Evolutionary conservation across 345 rosid species (phyloP).

Genomic region (Salix caprea): DNA sequence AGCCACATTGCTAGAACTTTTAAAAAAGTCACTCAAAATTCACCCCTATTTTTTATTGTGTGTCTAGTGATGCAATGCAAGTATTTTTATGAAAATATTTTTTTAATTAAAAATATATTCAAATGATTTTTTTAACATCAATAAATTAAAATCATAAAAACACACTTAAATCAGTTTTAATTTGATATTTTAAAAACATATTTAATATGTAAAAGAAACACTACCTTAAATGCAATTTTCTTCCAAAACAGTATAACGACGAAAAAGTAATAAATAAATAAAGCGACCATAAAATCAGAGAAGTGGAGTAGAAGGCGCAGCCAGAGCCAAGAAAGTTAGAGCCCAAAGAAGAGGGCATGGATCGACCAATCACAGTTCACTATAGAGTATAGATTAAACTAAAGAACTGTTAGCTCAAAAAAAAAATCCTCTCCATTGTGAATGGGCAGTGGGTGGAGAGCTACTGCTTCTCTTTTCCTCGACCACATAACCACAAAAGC

Average conservation of each 20-base stretch:
- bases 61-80: too few relatives aligned
- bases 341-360: background rate
- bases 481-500: conserved; percentile 24
- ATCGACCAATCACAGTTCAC: background rate
- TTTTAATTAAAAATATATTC: too few relatives aligned
- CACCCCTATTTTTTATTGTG: too few relatives aligned
- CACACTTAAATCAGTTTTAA: too few relatives aligned
- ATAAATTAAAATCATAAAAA: too few relatives aligned
- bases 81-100: too few relatives aligned
- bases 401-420: background rate
- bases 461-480: conserved; percentile 38
- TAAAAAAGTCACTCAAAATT: too few relatives aligned
- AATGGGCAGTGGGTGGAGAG: conserved; percentile 73
- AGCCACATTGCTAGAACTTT: too few relatives aligned
- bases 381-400: background rate
- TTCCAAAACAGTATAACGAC: too few relatives aligned
- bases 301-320: background rate
- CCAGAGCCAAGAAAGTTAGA: background rate
- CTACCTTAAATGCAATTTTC: too few relatives aligned
- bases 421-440: conserved; percentile 12
- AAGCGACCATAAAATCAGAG: background rate
- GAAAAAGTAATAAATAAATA: background rate
- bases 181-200: background rate
- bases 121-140: too few relatives aligned
- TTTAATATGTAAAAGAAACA: too few relatives aligned